Evolutionary conservation across 1,139 yeast species (phyloP).

Genomic region (Scheffersomyces titani): DNA sequence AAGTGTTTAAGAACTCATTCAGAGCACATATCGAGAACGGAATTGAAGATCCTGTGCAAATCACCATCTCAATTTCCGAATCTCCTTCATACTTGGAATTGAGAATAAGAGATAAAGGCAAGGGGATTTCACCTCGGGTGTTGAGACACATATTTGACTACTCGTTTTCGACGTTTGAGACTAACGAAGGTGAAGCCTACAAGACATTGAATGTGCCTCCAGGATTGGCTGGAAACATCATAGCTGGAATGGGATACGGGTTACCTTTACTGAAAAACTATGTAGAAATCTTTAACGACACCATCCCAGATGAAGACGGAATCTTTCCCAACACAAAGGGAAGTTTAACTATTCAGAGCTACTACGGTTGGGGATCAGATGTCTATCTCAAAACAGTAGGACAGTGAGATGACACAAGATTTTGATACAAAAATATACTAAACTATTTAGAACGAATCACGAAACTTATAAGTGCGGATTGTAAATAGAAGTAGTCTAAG

Average conservation of each 20-base stretch:
- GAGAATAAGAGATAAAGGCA: slow-evolving; percentile 82
- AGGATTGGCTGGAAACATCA: slow-evolving; percentile 67
- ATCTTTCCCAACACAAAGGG: slow-evolving; percentile 46
- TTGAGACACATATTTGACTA: slow-evolving; percentile 76
- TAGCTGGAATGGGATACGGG: slow-evolving; percentile 98
- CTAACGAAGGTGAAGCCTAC: slow-evolving; percentile 57
- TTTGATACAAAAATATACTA: slow-evolving; percentile 14
- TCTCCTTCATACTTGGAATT: slow-evolving; percentile 51
- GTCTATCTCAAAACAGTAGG: slow-evolving; percentile 42
- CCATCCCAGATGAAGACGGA: slow-evolving; percentile 19
- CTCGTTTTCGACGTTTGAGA: slow-evolving; percentile 77
- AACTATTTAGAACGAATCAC: background rate
- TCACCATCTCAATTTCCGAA: slow-evolving; percentile 63
- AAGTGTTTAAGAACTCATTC: slow-evolving; percentile 82
- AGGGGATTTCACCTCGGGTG: slow-evolving; percentile 74
- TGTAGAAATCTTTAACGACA: slow-evolving; percentile 46
- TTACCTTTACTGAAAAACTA: slow-evolving; percentile 73
- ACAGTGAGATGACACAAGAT: slow-evolving; percentile 53
- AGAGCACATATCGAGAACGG: slow-evolving; percentile 80
- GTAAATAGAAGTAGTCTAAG: background rate
- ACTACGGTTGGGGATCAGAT: slow-evolving; percentile 79
- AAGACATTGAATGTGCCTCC: slow-evolving; percentile 70
- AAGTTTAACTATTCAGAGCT: slow-evolving; percentile 71
- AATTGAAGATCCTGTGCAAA: slow-evolving; percentile 60
- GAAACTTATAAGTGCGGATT: background rate